Percentiles rank a stretch among this genome's conserved stretches.
Evolutionary conservation across 257 asterid genomes (phyloP).

Genomic region (Gentiana straminea): DNA sequence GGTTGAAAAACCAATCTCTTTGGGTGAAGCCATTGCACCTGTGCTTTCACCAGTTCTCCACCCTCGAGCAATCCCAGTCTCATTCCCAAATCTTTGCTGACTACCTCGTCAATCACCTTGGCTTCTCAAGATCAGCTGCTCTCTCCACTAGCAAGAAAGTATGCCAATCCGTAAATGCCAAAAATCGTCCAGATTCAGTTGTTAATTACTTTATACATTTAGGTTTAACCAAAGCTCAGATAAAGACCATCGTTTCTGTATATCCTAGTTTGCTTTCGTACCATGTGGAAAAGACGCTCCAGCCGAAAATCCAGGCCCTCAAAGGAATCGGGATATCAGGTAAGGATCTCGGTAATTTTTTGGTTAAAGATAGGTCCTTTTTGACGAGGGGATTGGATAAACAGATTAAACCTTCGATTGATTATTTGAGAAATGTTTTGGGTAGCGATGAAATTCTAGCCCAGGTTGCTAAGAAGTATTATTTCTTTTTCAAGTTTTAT

Average conservation of each 20-base stretch:
- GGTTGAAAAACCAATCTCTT: not conserved
- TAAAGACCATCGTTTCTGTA: slow-evolving; percentile 6
- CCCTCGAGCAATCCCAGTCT: not conserved
- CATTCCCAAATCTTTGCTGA: slow-evolving; percentile 8
- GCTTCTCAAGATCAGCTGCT: slow-evolving; percentile 17
- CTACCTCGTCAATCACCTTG: slow-evolving; percentile 13
- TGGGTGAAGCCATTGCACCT: not conserved
- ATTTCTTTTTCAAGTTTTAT: slow-evolving; percentile 3
- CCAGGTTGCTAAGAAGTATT: slow-evolving; percentile 7
- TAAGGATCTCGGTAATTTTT: slow-evolving; percentile 4
- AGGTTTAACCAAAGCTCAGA: slow-evolving; percentile 18
- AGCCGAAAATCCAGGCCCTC: slow-evolving; percentile 13
- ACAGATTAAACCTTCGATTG: slow-evolving; percentile 7
- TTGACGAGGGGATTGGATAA: slow-evolving; percentile 2
- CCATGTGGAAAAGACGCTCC: slow-evolving; percentile 13
- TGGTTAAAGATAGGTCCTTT: slow-evolving; percentile 3
- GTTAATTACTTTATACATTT: slow-evolving; percentile 12
- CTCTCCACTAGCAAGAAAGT: slow-evolving; percentile 4
- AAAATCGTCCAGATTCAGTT: slow-evolving; percentile 11
- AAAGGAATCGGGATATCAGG: slow-evolving; percentile 17
- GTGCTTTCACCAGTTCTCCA: not conserved
- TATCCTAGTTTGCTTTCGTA: slow-evolving; percentile 8
- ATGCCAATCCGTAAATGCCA: not conserved
- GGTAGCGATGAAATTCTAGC: slow-evolving; percentile 9
- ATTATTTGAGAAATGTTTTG: slow-evolving; percentile 11